Percentiles rank a stretch among this genome's conserved stretches.
Evolutionary conservation across 257 asterid genomes (phyloP).

Genomic region (Eucommia ulmoides): DNA sequence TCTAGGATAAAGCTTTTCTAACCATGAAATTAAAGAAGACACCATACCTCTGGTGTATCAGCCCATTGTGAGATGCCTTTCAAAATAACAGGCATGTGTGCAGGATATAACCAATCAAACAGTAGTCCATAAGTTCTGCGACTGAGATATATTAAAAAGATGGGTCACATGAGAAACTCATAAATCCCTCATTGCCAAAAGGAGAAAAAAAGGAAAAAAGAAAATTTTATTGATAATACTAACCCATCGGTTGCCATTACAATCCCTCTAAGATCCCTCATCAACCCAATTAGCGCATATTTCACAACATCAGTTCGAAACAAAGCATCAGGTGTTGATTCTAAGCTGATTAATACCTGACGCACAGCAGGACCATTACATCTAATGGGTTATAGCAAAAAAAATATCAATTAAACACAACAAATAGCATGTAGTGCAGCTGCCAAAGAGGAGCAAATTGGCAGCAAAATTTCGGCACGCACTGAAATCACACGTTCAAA

Average conservation of each 20-base stretch:
- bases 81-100: constrained; percentile 78
- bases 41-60: constrained; percentile 81
- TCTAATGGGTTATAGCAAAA: no score
- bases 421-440: constrained; percentile 1
- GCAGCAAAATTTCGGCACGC: background rate
- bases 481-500: background rate
- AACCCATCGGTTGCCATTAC: constrained; percentile 94
- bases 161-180: constrained; percentile 5
- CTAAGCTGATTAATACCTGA: constrained; percentile 67
- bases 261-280: constrained; percentile 96
- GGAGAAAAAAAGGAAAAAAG: constrained; percentile 2
- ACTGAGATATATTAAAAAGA: constrained; percentile 36
- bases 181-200: constrained; percentile 5
- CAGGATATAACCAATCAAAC: constrained; percentile 97
- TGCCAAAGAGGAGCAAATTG: background rate
- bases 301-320: constrained; percentile 81
- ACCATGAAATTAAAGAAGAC: background rate
- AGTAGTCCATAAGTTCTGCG: constrained; percentile 86
- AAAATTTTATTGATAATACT: no score
- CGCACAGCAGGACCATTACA: constrained; percentile 14
- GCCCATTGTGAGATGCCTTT: constrained; percentile 94
- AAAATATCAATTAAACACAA: no score
- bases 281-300: constrained; percentile 83
- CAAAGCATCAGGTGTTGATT: constrained; percentile 67
- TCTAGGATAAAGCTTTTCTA: no score